Evolutionary conservation across 2,329 filamentous ascomycete genomes (phyloP).

Genomic region (Pseudocercospora musae): DNA sequence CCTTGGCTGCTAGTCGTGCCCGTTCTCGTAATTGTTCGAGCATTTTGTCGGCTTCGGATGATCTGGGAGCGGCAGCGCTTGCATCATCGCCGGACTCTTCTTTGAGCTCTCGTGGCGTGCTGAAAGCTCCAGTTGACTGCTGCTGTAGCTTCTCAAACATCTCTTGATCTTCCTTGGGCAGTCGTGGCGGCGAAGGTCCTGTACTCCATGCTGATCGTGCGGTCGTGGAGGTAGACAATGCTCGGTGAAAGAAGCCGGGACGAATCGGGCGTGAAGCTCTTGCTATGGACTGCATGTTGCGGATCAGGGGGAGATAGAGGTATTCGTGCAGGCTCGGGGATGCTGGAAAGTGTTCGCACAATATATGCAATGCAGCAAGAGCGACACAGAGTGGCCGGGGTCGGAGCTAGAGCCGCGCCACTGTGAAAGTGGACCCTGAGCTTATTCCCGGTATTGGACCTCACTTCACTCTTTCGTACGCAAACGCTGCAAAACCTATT

Average conservation of each 20-base stretch:
- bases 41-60: constrained; percentile 26
- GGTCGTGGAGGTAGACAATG: constrained; percentile 45
- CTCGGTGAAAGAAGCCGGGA: constrained; percentile 28
- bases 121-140: constrained; percentile 72
- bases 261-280: constrained; percentile 25
- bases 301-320: neutral
- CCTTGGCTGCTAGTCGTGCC: constrained; percentile 51
- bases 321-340: neutral
- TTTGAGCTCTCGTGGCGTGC: constrained; percentile 50
- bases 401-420: neutral
- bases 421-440: neutral
- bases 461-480: neutral
- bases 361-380: neutral
- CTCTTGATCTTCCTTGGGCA: constrained; percentile 84
- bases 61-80: constrained; percentile 9
- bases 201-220: constrained; percentile 35
- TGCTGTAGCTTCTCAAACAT: constrained; percentile 84
- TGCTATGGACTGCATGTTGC: constrained; percentile 25
- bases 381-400: neutral
- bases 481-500: neutral
- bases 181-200: constrained; percentile 73
- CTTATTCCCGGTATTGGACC: neutral
- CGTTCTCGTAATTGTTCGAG: constrained; percentile 33
- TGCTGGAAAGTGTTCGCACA: neutral
- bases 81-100: constrained; percentile 6